Evolutionary conservation across 805 yeast genomes (phyloP), one percentile per base, ranked within the genome.

Genomic region (Nakazawaea siamensis): DNA sequence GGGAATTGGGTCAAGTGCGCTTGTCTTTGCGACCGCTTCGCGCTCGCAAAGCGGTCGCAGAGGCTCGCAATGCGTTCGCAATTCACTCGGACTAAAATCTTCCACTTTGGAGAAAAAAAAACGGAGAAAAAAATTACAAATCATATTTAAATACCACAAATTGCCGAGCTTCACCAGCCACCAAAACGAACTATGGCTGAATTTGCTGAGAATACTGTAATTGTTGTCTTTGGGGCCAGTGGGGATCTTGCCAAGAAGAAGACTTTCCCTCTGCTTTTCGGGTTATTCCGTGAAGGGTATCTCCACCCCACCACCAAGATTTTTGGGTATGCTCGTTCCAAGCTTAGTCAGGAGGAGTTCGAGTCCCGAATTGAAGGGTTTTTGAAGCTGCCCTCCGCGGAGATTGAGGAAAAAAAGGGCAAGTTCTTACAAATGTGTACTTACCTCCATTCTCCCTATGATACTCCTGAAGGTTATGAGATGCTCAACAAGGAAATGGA

Each of bases 241-340:
- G 97, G 97, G 34, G 96, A 88, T 57, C 67, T 88, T 45, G 95
- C 96, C 37, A 86, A 85, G 65, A 88, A 88, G 77, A 88, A 88
- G 64, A 88, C 96, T 2, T 86, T 84, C 61, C 94, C 94, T 8
- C 90, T 92, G 4, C 60, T 83, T 15, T 82, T 81, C 49, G 94
- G 92, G 9, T 66, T 83, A 25, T 74, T 49, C 61, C 66, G 83
- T 45, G 80, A 88, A 54, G 95, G 94, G 27, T 76, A 75, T 45
- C 66, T 90, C 38, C 84, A 94, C 8, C 50, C 62, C 10, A 57
- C 77, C 19, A 76, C 82, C 25, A 74, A 75, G 51, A 85, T 92
- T 49, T 70, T 84, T 45, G 98, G 98, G 18, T 92, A 83, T 56
- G 98, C 98, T 19, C 73, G 98, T 49, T 80, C 96, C 15, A 67